Percentiles rank a stretch among this genome's conserved stretches.
Conservation (phyloP, 1,139 yeast genomes). For the Suhomyces ambrosiae region DNA sequence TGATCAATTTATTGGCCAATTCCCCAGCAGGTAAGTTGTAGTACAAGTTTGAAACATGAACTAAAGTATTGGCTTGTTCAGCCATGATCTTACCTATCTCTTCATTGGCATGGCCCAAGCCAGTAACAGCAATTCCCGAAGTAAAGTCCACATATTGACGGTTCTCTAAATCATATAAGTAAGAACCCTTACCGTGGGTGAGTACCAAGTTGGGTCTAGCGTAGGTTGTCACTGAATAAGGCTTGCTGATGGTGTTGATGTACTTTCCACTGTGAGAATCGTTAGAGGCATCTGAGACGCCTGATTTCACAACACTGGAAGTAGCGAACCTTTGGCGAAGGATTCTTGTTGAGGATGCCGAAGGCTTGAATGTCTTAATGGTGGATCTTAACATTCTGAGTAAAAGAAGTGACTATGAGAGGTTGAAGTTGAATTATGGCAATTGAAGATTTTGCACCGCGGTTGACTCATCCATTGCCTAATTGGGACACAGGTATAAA, state of each 20-base stretch:
- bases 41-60: slow-evolving; percentile 85
- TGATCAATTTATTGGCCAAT: slow-evolving; percentile 69
- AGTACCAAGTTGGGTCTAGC: slow-evolving; percentile 74
- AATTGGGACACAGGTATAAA: slow-evolving; percentile 20
- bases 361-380: slow-evolving; percentile 6
- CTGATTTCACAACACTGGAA: slow-evolving; percentile 12
- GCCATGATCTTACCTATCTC: slow-evolving; percentile 67
- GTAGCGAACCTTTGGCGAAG: slow-evolving; percentile 2
- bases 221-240: slow-evolving; percentile 78
- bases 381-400: slow-evolving; percentile 15
- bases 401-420: background rate
- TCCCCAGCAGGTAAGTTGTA: slow-evolving; percentile 84
- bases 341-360: background rate
- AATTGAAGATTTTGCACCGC: slow-evolving; percentile 35
- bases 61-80: slow-evolving; percentile 71
- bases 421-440: background rate
- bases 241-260: slow-evolving; percentile 39
- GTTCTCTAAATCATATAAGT: slow-evolving; percentile 75
- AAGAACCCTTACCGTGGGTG: slow-evolving; percentile 72
- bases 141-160: slow-evolving; percentile 84
- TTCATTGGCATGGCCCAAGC: slow-evolving; percentile 82
- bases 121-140: slow-evolving; percentile 97
- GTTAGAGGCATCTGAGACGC: slow-evolving; percentile 21
- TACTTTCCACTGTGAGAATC: slow-evolving; percentile 33
- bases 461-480: slow-evolving; percentile 39